These are phyloP conservation scores for Phytophthora cactorum DNA, from an alignment of 352 stramenopile genomes.

Conservation along the genomic window DNA sequence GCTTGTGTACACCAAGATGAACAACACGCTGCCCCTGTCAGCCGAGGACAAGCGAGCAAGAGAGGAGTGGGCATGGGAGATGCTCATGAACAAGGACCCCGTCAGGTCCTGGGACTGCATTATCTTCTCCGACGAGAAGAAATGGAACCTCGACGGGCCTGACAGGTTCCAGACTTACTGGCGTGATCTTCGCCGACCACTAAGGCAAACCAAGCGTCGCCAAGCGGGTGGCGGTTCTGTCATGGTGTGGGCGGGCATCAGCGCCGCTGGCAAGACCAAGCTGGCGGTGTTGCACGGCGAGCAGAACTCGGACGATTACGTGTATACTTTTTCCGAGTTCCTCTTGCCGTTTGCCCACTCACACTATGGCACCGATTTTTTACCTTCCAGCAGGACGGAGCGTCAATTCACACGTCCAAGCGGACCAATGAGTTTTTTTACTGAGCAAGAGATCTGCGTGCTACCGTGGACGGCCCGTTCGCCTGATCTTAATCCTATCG, in stretches of 20 bases:
- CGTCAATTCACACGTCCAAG: constrained; percentile 25
- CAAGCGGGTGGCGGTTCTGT: too few relatives aligned
- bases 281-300: constrained; percentile 23
- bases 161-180: too few relatives aligned
- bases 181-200: too few relatives aligned
- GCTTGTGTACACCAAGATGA: too few relatives aligned
- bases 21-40: too few relatives aligned
- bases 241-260: too few relatives aligned
- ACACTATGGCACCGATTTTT: constrained; percentile 32
- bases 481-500: constrained; percentile 29
- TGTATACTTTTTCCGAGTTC: too few relatives aligned
- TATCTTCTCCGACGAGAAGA: constrained; percentile 56
- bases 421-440: constrained; percentile 1
- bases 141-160: too few relatives aligned
- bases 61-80: constrained; percentile 6
- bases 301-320: too few relatives aligned
- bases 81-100: not conserved
- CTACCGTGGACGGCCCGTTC: constrained; percentile 24
- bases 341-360: too few relatives aligned
- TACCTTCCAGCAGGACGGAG: constrained; percentile 42
- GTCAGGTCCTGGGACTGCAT: constrained; percentile 16
- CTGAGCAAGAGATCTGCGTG: constrained; percentile 5
- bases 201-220: too few relatives aligned
- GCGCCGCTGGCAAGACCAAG: constrained; percentile 6
- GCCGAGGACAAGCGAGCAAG: too few relatives aligned